Evolutionary conservation across 352 stramenopile species (phyloP), one percentile per base, ranked within the genome.

Genomic region (Phytophthora foliorum): DNA sequence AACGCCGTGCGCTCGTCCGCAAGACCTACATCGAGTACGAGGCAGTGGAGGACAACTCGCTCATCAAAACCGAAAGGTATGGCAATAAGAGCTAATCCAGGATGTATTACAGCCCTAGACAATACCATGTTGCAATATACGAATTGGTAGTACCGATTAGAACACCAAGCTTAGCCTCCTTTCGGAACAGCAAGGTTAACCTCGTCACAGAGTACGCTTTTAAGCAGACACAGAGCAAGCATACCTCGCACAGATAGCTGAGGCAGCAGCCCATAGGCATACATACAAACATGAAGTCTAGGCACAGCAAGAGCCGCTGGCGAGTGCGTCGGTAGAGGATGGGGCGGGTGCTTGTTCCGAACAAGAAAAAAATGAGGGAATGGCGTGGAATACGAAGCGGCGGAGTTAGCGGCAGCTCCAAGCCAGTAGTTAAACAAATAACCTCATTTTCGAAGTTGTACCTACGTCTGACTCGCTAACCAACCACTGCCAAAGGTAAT

Each of bases 21-120:
- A 32, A 32, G 14, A 61, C 25, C 1, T 79, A 52, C 52, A 49
- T 79, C 39, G 57, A 75, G 7, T 51, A 73, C 44, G 66, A 78
- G 57, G 55, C 63, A 19, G 39, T 34, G 0, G 64, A 67, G 22
- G 55, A 65, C 41, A 67, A 72, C 57, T 31, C 34, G 21, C 61
- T 61, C 6, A 74, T 69, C 46, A 32, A 38, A 52, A 29, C 54
- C 57, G 13, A 53, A 66, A 59, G 27, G 10, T 6, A 29, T 6
- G 25, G 5, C 25, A 29, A 29, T 29, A 29, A 29, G 25, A 29
- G 25, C 25, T 29, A 29, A 29, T 29, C 3, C 17, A 38, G 10
- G 34, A 10, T 66, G 22, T 66, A 53, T 57, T 46, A 57, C 48
- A 45, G 14, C 25, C 34, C 54, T 66, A 9, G 24, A 16, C 24